Conservation (phyloP, 495 filamentous ascomycete species). For the Penicillium riverlandense region DNA sequence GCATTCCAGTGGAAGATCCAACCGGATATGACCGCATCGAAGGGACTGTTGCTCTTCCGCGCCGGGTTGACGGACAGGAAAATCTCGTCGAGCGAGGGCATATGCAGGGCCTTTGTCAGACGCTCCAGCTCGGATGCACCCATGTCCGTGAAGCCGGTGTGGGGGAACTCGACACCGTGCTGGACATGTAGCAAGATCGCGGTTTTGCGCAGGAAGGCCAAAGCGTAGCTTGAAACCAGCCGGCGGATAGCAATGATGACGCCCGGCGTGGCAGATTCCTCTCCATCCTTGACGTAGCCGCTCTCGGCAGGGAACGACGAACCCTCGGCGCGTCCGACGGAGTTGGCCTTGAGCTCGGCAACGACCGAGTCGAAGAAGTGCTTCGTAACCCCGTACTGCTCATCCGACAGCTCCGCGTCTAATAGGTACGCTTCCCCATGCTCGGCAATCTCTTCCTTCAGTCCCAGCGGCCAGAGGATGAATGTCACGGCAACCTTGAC, state of each 20-base stretch:
- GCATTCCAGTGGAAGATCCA: slow-evolving; percentile 70
- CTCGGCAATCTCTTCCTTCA: slow-evolving; percentile 33
- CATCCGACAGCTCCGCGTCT: slow-evolving; percentile 21
- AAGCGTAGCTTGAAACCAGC: slow-evolving; percentile 68
- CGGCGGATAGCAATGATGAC: slow-evolving; percentile 41
- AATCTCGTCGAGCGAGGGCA: slow-evolving; percentile 78
- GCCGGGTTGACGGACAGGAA: slow-evolving; percentile 42
- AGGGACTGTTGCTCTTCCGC: slow-evolving; percentile 22
- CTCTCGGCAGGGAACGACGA: slow-evolving; percentile 35
- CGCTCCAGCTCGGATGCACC: slow-evolving; percentile 75
- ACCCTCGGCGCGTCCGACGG: slow-evolving; percentile 34
- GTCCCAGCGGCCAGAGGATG: slow-evolving; percentile 33
- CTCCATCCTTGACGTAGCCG: slow-evolving; percentile 39
- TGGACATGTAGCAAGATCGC: slow-evolving; percentile 79
- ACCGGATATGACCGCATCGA: slow-evolving; percentile 54
- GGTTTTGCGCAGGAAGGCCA: slow-evolving; percentile 84
- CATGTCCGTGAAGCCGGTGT: slow-evolving; percentile 55
- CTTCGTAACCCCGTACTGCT: slow-evolving; percentile 20
- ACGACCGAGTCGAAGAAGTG: slow-evolving; percentile 39
- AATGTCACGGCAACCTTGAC: slow-evolving; percentile 59
- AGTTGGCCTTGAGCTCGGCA: slow-evolving; percentile 35
- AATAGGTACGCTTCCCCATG: slow-evolving; percentile 25
- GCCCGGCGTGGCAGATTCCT: slow-evolving; percentile 29
- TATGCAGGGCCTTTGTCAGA: slow-evolving; percentile 61
- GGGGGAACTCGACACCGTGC: slow-evolving; percentile 81